Evolutionary conservation across 2,329 filamentous ascomycete species (phyloP), one percentile per base, ranked within the genome.

Genomic region (Neofusicoccum umdonicola): DNA sequence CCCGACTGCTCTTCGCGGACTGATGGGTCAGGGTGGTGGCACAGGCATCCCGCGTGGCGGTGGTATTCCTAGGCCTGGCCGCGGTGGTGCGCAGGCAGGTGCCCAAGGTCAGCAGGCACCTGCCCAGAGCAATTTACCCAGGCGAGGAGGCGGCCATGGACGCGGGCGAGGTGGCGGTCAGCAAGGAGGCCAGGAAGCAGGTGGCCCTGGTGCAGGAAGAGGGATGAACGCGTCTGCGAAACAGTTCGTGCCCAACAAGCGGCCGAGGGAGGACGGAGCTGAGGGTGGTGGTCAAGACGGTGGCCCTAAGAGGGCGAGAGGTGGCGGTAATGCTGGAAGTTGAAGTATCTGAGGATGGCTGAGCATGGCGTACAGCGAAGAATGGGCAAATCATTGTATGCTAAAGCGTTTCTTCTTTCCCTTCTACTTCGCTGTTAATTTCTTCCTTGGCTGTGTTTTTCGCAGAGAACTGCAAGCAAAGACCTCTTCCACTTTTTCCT

Each of bases 221-320:
- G 70, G 68, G 3, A 68, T 80, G 66, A 80, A 78, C 48, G 72
- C 76, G 0, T 70, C 68, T 17, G 78, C 77, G 1, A 66, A 65
- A 56, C 70, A 72, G 4, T 79, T 79, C 54, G 67, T 71, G n/a
- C 77, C 77, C 22, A 72, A 76, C 68, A 77, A 77, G 68, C 70
- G 76, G 7, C 69, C 70, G 4, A 68, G 71, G 19, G 74, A 76
- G 37, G 66, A 67, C 19, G 67, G 66, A 0, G 71, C 52, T 48
- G 71, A 69, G 13, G 67, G 22, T 13, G 48, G 48, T 42, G 61
- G 19, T 12, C 60, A 51, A 9, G 50, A 52, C 17, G 47, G 48
- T 44, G 61, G 61, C 31, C 48, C 61, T 2, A 63, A 54, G 61
- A 44, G 39, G 22, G 50, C 48, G 22, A 45, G 48, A 12, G 48